Percentiles rank a stretch among this genome's conserved stretches.
Conservation (phyloP, 2,329 filamentous ascomycete genomes). For the Phaeosphaeriaceae sp. region DNA sequence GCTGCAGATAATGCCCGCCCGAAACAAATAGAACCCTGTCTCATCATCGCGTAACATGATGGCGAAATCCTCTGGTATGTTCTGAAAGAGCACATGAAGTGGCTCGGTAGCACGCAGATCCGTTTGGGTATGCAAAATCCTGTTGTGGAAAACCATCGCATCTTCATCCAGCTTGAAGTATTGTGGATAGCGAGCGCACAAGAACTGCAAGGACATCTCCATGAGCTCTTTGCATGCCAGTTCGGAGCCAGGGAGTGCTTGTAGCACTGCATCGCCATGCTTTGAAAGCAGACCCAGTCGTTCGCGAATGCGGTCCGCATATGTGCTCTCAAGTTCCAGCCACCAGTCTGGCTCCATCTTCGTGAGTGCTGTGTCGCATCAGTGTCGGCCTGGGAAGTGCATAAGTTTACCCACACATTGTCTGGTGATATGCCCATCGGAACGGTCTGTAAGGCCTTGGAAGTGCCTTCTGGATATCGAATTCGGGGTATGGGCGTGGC, state of each 20-base stretch:
- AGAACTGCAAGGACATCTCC: conserved; percentile 83
- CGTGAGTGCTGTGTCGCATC: conserved; percentile 65
- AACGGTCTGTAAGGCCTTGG: conserved; percentile 82
- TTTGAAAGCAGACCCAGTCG: conserved; percentile 69
- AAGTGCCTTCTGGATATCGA: conserved; percentile 71
- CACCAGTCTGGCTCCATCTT: conserved; percentile 86
- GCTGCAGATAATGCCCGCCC: conserved; percentile 80
- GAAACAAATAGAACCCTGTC: conserved; percentile 75
- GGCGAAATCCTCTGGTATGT: conserved; percentile 85
- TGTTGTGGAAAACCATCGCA: conserved; percentile 69
- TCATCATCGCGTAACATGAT: conserved; percentile 75
- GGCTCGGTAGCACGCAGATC: conserved; percentile 69
- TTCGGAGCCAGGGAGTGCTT: conserved; percentile 75
- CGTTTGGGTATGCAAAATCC: conserved; percentile 68
- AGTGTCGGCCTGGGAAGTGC: conserved; percentile 8
- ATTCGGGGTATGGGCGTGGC: conserved; percentile 68
- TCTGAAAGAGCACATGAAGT: conserved; percentile 73
- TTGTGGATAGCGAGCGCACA: conserved; percentile 78
- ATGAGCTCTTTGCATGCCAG: conserved; percentile 84
- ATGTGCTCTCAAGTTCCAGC: conserved; percentile 84
- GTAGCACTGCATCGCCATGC: conserved; percentile 70
- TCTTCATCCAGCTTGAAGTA: conserved; percentile 69
- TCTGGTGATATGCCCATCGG: conserved; percentile 86
- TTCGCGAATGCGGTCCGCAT: conserved; percentile 70
- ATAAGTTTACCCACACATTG: conserved; percentile 73